Evolutionary conservation across 2,329 filamentous ascomycete species (phyloP), one percentile per base, ranked within the genome.

Genomic region (Rhynchosporium agropyri): DNA sequence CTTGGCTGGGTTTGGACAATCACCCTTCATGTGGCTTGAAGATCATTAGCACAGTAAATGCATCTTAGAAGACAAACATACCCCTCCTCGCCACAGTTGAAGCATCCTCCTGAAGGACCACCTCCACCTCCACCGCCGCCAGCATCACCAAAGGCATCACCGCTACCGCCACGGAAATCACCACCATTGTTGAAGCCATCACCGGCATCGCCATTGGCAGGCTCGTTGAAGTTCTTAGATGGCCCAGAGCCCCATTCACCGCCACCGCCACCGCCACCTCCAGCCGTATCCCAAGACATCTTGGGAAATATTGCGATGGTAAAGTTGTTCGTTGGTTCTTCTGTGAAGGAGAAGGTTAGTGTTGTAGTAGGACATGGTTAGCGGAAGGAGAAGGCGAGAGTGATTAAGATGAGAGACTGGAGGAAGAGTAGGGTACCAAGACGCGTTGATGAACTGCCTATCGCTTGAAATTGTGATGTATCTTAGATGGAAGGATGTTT

Each of bases 81-180:
- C 80, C 85, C 87, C 56, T 85, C 82, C 48, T 82, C 75, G 26
- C 85, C 86, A 67, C 68, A 69, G 20, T 77, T 71, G 76, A 73
- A 76, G 38, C 68, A 74, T 26, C 54, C 66, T 58, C 61, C 64
- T 43, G 31, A 53, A 55, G 40, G 15, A 31, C 29, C 60, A 40
- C 59, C 20, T 20, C 38, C 64, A 62, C 60, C 20, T 20, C 20
- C 20, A 20, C 20, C 20, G 20, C 20, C 20, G 20, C 58, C 48
- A 59, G 31, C 28, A n/a, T 59, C 64, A 38, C 51, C 62, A 61
- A 58, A 58, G 3, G 56, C 63, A 33, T 33, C 61, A 55, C 43
- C 64, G 9, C 57, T 61, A 29, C 56, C 61, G 62, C 28, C 62
- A 61, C 49, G 58, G 7, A 62, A 56, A 49, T 28, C 61, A 49